Percentiles rank a stretch among this genome's conserved stretches.
phyloP scores from a whole-genome alignment of 2,329 filamentous ascomycete species.

The Sporothrix variecibatus region DNA sequence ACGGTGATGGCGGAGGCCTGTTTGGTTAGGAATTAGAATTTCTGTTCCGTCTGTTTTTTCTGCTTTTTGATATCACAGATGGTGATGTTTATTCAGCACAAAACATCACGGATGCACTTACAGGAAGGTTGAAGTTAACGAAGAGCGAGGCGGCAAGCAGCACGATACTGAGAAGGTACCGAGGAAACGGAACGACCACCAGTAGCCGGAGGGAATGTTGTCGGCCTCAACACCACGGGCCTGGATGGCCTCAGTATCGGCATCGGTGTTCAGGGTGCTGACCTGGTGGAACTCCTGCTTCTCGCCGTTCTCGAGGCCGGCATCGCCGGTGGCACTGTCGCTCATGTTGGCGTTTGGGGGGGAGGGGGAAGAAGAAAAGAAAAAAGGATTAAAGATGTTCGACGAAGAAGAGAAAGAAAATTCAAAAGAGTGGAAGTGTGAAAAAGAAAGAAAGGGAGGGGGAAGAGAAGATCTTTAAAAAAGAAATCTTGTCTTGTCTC shows the following conservation, averaged over 20 bases:
- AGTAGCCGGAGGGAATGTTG: slow-evolving; percentile 28
- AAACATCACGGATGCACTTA: background rate
- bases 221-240: slow-evolving; percentile 25
- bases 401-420: background rate
- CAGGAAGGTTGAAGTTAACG: slow-evolving; percentile 24
- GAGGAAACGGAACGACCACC: slow-evolving; percentile 27
- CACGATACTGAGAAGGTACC: slow-evolving; percentile 25
- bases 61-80: background rate
- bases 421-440: slow-evolving; percentile 7
- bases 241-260: slow-evolving; percentile 18
- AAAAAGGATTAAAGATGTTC: background rate
- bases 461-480: background rate
- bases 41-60: background rate
- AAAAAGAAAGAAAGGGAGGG: background rate
- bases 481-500: background rate
- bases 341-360: background rate
- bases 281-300: slow-evolving; percentile 14
- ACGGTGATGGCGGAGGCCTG: slow-evolving; percentile 27
- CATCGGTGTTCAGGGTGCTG: slow-evolving; percentile 1
- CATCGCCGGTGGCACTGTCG: slow-evolving; percentile 17
- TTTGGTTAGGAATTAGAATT: background rate
- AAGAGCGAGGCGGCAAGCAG: slow-evolving; percentile 25
- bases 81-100: background rate
- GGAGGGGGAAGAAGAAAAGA: background rate
- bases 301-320: slow-evolving; percentile 16